Base-by-base conservation (phyloP, 495 filamentous ascomycete genomes). In the Darksidea phi region DNA sequence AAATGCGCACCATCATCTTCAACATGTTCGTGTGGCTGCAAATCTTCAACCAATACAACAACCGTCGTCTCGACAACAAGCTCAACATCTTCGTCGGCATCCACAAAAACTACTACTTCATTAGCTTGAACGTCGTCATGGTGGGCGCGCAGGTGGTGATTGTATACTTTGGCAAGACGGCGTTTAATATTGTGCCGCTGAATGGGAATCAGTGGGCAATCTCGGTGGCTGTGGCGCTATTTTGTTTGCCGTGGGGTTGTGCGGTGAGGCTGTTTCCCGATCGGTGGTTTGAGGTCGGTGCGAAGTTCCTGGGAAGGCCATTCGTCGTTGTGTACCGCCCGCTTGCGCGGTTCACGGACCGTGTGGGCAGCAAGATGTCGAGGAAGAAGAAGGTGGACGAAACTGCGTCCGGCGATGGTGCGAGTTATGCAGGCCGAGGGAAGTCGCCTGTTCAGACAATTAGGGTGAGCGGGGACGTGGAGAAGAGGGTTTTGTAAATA, bases 1-100 rank as follows among this genome's bases (percentile, higher is more conserved):
- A 88, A 63, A 76, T 92, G 48, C 74, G 81, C 43, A 90, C 88
- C 0, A 78, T 95, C 45, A 87, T 96, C 6, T 96, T 96, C 82
- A 96, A 96, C 76, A 89, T 89, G 3, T 95, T 95, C 52, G 90
- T 95, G 17, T 95, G 90, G 90, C 94, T 95, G 90, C 90, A 95
- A 62, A 92, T 95, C 63, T 95, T 95, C 78, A 95, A 95, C 73
- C 87, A 93, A 71, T 93, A 90, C 83, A 95, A 94, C 79, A 93
- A 91, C 74, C 88, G 90, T 47, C 88, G 90, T 21, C 78, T 95
- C 20, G 90, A 95, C 73, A 95, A 95, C 74, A 80, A 86, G 17
- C 84, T 93, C 77, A 95, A 95, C 75, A 91, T 95, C 46, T 90
- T 95, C 67, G 89, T 92, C 72, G 89, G 89, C 48, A 80, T 94